These are phyloP conservation scores for Pseudogymnoascus sp. DNA, from an alignment of 2,329 filamentous ascomycete genomes.

Conservation along the genomic window DNA sequence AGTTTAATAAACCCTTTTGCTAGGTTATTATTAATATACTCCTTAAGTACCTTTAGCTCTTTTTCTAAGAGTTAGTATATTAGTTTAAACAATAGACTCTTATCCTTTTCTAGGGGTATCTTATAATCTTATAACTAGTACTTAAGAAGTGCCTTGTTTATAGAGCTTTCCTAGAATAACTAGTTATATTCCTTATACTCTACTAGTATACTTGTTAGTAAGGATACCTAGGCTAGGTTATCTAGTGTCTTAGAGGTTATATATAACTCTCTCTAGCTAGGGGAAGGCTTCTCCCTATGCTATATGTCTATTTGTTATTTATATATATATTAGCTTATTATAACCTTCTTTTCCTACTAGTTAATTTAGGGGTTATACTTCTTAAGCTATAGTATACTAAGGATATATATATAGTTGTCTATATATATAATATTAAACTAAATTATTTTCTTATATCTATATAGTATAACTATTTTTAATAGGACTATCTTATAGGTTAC, in stretches of 20 bases:
- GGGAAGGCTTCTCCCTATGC: constrained; percentile 18
- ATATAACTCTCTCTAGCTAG: no score
- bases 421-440: neutral
- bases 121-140: neutral
- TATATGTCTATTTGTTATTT: constrained; percentile 16
- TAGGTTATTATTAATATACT: constrained; percentile 19
- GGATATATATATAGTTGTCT: neutral
- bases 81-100: neutral
- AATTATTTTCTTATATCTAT: neutral
- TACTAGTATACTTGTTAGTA: neutral
- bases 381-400: neutral
- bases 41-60: constrained; percentile 14
- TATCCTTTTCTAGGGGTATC: neutral
- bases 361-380: no score
- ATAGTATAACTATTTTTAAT: neutral
- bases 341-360: no score
- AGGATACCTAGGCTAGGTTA: neutral
- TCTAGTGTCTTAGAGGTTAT: no score
- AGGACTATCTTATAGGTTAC: neutral
- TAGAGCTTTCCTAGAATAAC: neutral
- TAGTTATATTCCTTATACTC: neutral
- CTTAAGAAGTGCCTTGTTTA: neutral
- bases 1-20: constrained; percentile 17
- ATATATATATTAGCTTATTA: no score
- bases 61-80: constrained; percentile 15